These are phyloP conservation scores for Fusarium sp. DNA, from an alignment of 2,329 filamentous ascomycete genomes.

Conservation along the genomic window DNA sequence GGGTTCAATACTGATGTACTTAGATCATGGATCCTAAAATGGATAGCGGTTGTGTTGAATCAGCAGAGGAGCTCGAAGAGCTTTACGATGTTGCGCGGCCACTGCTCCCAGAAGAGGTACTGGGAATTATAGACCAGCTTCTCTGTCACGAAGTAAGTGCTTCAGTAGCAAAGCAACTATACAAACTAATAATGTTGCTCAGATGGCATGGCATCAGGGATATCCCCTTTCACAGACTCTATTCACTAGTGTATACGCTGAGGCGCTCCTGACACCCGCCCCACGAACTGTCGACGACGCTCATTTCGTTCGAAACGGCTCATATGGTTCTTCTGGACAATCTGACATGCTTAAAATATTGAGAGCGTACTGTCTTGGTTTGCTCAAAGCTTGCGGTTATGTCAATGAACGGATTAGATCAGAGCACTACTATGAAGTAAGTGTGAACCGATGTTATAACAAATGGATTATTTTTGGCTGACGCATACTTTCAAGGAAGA, in stretches of 20 bases:
- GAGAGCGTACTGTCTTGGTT: slow-evolving; percentile 84
- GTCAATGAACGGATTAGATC: slow-evolving; percentile 80
- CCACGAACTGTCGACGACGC: slow-evolving; percentile 72
- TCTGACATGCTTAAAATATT: slow-evolving; percentile 71
- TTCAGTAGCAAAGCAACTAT: not conserved
- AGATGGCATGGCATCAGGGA: slow-evolving; percentile 98
- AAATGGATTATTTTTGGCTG: not conserved
- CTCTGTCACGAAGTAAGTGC: slow-evolving; percentile 81
- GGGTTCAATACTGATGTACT: not conserved
- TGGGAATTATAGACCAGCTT: slow-evolving; percentile 95
- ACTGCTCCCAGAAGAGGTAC: slow-evolving; percentile 79
- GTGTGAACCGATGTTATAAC: not conserved
- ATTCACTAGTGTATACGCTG: slow-evolving; percentile 91
- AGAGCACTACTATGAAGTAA: slow-evolving; percentile 92
- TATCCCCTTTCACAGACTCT: slow-evolving; percentile 94
- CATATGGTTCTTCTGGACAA: slow-evolving; percentile 41
- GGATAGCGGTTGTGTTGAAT: slow-evolving; percentile 88
- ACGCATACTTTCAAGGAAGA: slow-evolving; percentile 72
- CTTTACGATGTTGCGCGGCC: slow-evolving; percentile 77
- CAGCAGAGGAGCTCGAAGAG: slow-evolving; percentile 84
- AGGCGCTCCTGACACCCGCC: slow-evolving; percentile 78
- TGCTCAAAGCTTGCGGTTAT: slow-evolving; percentile 84
- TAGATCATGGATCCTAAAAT: slow-evolving; percentile 99
- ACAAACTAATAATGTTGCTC: slow-evolving; percentile 9
- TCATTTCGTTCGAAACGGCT: slow-evolving; percentile 62